Evolutionary conservation across 495 filamentous ascomycete species (phyloP).

Genomic region (Bryoglossum gracile): DNA sequence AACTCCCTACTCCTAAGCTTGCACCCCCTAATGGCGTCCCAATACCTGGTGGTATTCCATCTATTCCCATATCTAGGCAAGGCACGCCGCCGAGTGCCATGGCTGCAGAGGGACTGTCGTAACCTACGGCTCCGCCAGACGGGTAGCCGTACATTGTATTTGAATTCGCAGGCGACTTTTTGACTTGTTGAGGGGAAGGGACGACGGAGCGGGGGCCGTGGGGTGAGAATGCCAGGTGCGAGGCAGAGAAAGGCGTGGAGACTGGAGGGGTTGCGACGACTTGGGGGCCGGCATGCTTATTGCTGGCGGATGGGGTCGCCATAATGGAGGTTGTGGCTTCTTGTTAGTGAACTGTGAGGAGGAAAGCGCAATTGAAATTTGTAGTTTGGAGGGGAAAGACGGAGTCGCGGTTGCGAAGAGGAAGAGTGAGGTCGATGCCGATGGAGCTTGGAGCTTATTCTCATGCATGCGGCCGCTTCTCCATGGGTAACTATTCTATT

Average conservation of each 20-base stretch:
- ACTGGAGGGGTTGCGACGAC: slow-evolving; percentile 45
- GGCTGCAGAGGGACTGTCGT: slow-evolving; percentile 46
- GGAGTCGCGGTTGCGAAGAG: too few species aligned
- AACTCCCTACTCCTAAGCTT: slow-evolving; percentile 22
- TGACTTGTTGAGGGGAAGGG: slow-evolving; percentile 46
- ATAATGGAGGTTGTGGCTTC: too few species aligned
- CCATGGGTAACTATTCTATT: too few species aligned
- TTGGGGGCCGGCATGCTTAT: slow-evolving; percentile 30
- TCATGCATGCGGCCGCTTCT: too few species aligned
- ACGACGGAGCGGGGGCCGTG: slow-evolving; percentile 31
- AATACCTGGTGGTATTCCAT: slow-evolving; percentile 18
- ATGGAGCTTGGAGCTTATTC: too few species aligned
- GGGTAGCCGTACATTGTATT: slow-evolving; percentile 30
- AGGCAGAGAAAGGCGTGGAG: slow-evolving; percentile 47
- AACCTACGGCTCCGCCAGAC: slow-evolving; percentile 30
- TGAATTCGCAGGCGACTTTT: slow-evolving; percentile 44
- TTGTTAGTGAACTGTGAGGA: too few species aligned
- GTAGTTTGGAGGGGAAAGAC: too few species aligned
- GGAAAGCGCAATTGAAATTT: too few species aligned
- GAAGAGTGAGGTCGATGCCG: too few species aligned
- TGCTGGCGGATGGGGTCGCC: slow-evolving; percentile 44
- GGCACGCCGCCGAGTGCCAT: slow-evolving; percentile 40
- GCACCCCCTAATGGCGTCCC: slow-evolving; percentile 5
- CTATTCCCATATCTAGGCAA: slow-evolving; percentile 37
- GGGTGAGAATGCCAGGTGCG: slow-evolving; percentile 43